A percentile compares a stretch with the other conserved stretches of the same genome.
These are phyloP conservation scores for Sugiyamaella paludigena DNA, from an alignment of 1,139 yeast genomes.

Conservation along the genomic window DNA sequence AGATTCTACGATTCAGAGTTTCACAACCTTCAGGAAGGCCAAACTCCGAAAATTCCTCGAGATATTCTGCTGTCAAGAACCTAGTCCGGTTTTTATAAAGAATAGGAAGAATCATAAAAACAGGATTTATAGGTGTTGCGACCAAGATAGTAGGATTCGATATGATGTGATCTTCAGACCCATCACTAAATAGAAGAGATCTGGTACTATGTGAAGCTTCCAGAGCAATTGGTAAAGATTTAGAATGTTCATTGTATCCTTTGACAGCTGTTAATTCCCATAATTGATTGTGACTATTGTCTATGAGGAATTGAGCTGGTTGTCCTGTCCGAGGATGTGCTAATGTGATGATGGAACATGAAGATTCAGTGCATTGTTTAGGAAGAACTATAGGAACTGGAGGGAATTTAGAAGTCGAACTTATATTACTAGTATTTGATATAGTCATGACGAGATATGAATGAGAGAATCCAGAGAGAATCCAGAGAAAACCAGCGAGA, in stretches of 20 bases:
- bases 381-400: slow-evolving; percentile 18
- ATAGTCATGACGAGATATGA: too few relatives aligned
- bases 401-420: background rate
- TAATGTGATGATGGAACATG: slow-evolving; percentile 11
- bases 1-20: slow-evolving; percentile 1
- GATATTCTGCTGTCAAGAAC: slow-evolving; percentile 33
- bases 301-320: slow-evolving; percentile 25
- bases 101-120: slow-evolving; percentile 33
- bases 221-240: slow-evolving; percentile 5
- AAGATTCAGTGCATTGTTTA: slow-evolving; percentile 10
- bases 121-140: slow-evolving; percentile 35
- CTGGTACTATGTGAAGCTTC: slow-evolving; percentile 25
- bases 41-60: slow-evolving; percentile 31
- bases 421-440: too few relatives aligned
- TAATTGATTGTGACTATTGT: slow-evolving; percentile 15
- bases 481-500: too few relatives aligned
- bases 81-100: slow-evolving; percentile 25
- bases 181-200: slow-evolving; percentile 24
- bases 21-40: slow-evolving; percentile 19
- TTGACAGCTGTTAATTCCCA: slow-evolving; percentile 30
- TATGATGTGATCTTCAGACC: slow-evolving; percentile 10
- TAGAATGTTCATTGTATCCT: slow-evolving; percentile 21
- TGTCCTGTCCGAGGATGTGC: slow-evolving; percentile 32
- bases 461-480: too few relatives aligned
- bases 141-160: slow-evolving; percentile 30